Base-by-base conservation (phyloP, 2,329 filamentous ascomycete species). In the Thielaviopsis euricoi region DNA sequence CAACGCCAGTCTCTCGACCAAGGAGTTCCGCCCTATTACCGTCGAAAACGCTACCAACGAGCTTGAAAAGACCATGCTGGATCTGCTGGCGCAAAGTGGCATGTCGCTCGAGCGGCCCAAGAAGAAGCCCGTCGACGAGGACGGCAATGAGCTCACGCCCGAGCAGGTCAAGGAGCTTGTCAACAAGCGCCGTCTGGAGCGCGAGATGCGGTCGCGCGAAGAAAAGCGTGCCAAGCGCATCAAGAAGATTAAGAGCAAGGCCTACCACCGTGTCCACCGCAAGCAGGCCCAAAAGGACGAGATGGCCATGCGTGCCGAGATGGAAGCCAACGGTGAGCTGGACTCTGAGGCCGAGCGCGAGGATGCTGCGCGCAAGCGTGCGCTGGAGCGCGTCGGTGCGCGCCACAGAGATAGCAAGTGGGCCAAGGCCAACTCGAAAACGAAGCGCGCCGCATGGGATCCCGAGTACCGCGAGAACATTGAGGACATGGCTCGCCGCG, bases 161-260 rank as follows among this genome's bases (percentile, higher is more conserved):
- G 84, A 84, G 21, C 80, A 88, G 58, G 81, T 82, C 12, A 86
- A 89, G 59, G 85, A 84, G 53, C 77, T 87, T 23, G 78, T 84
- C 58, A 82, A 84, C 53, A 82, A 90, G 66, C 78, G 91, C 58
- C 83, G 93, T 13, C 83, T 83, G 68, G 83, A 87, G 62, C 79
- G 93, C 63, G 91, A 97, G 65, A 73, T 95, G 7, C 78, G 91
- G 63, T 95, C 94, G 65, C 80, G 90, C 12, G 91, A 97, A 71
- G 86, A 94, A 66, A 84, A 89, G 50, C 85, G 89, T 58, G 81
- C 89, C 7, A 94, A 90, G 71, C 85, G 93, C 23, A 89, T 98
- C 71, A 95, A 96, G 74, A 97, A 97, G 75, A 98, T 98, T 73
- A 98, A 98, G 77, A 94, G 87, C 68, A 98, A 96, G 70, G 81